phyloP scores from a whole-genome alignment of 371 early-diverging fungal genomes.

The Mortierella sp. region DNA sequence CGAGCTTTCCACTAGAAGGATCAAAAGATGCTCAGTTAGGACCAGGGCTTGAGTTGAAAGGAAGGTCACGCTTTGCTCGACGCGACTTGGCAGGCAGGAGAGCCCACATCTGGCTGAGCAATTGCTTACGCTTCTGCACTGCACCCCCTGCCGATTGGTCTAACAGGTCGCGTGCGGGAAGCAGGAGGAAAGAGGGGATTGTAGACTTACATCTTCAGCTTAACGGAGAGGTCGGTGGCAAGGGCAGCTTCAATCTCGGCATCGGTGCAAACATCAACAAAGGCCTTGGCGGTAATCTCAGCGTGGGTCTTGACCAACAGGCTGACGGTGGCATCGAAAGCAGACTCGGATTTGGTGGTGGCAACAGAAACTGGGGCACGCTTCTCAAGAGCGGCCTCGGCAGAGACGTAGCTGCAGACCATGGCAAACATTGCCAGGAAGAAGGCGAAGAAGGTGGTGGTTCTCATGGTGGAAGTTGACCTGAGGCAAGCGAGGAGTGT shows the following conservation, averaged over 20 bases:
- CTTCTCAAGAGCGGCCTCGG: conserved; percentile 32
- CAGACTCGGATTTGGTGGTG: conserved; percentile 11
- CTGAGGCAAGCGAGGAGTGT: background rate
- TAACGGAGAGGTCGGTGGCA: conserved; percentile 22
- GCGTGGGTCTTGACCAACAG: conserved; percentile 37
- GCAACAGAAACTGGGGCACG: conserved; percentile 6
- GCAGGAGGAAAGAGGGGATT: background rate
- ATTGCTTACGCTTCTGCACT: no score
- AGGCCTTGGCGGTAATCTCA: conserved; percentile 44
- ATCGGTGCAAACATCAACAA: conserved; percentile 50
- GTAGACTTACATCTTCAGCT: conserved; percentile 30
- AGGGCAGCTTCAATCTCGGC: conserved; percentile 29
- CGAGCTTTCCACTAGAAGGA: conserved; percentile 15
- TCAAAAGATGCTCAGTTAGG: background rate
- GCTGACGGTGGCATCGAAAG: conserved; percentile 46
- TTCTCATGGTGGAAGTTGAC: conserved; percentile 29
- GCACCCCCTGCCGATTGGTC: background rate
- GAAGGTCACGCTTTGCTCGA: no score
- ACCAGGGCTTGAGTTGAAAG: no score
- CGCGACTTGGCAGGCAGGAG: no score
- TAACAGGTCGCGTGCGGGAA: background rate
- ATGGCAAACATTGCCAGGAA: conserved; percentile 54
- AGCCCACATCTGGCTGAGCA: no score
- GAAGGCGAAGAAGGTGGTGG: conserved; percentile 37
- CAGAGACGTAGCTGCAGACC: conserved; percentile 31